These are phyloP conservation scores for Capsicum pubescens DNA, from an alignment of 257 asterid genomes.

Conservation along the genomic window DNA sequence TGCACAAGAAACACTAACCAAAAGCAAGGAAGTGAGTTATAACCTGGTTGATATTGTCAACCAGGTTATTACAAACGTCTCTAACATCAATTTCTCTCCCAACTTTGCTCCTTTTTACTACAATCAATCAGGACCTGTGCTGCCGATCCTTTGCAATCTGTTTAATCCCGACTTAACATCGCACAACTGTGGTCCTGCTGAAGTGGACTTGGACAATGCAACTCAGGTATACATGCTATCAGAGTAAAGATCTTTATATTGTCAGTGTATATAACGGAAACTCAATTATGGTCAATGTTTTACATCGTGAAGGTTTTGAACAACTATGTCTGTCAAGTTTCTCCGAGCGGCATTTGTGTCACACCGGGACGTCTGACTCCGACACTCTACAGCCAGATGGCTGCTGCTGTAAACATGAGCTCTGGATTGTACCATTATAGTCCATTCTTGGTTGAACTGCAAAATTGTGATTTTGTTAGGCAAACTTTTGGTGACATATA, in stretches of 20 bases:
- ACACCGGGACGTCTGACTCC: slow-evolving; percentile 50
- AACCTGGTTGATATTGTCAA: slow-evolving; percentile 38
- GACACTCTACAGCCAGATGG: slow-evolving; percentile 31
- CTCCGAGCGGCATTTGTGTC: slow-evolving; percentile 38
- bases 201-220: slow-evolving; percentile 41
- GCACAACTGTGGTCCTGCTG: slow-evolving; percentile 34
- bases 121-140: slow-evolving; percentile 47
- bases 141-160: slow-evolving; percentile 49
- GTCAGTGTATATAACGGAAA: background rate
- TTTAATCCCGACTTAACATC: slow-evolving; percentile 36
- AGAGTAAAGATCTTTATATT: background rate
- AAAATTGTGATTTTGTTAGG: slow-evolving; percentile 38
- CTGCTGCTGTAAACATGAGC: slow-evolving; percentile 39
- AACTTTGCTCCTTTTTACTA: slow-evolving; percentile 38
- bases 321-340: slow-evolving; percentile 43
- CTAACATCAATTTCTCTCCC: slow-evolving; percentile 45
- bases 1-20: slow-evolving; percentile 37
- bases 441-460: slow-evolving; percentile 44
- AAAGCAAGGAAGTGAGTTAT: slow-evolving; percentile 39
- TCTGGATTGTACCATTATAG: slow-evolving; percentile 34
- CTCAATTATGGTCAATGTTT: background rate
- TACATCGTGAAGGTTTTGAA: slow-evolving; percentile 35
- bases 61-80: slow-evolving; percentile 37
- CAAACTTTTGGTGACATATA: slow-evolving; percentile 34
- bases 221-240: slow-evolving; percentile 30